A percentile compares a stretch with the other conserved stretches of the same genome.
These are phyloP conservation scores for Asclepias syriaca DNA, from an alignment of 257 asterid species.

Conservation along the genomic window DNA sequence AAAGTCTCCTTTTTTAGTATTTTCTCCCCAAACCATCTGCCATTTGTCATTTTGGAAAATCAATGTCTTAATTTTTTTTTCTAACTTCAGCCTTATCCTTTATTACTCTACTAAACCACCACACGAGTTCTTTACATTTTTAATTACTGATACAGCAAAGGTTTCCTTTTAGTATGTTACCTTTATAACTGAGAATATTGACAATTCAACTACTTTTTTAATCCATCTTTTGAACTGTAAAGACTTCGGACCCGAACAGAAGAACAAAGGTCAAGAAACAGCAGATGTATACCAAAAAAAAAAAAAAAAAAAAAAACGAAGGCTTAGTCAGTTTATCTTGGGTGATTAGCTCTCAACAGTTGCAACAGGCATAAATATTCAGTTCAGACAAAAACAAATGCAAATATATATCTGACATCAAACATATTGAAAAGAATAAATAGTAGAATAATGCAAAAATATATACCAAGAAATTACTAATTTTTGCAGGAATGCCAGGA, in stretches of 20 bases:
- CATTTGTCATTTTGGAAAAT: not conserved
- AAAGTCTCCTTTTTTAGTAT: not conserved
- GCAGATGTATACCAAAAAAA: not conserved
- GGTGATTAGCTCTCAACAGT: not conserved
- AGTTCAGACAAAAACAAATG: not conserved
- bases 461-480: conserved; percentile 67
- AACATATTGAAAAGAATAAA: conserved; percentile 4
- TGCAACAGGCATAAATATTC: not conserved
- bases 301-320: not conserved
- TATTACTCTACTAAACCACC: not conserved
- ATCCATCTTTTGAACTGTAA: not conserved
- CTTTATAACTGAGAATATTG: not conserved
- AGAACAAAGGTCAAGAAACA: conserved; percentile 3
- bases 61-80: too few relatives aligned
- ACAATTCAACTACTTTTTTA: not conserved
- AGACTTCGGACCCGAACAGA: not conserved
- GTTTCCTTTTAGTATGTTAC: not conserved
- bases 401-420: not conserved
- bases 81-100: not conserved
- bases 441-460: conserved; percentile 3
- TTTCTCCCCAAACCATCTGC: not conserved
- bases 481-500: conserved; percentile 49
- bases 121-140: not conserved
- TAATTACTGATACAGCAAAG: not conserved
- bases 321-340: not conserved